phyloP scores from a whole-genome alignment of 306 rosid species.

The Canavalia ensiformis region DNA sequence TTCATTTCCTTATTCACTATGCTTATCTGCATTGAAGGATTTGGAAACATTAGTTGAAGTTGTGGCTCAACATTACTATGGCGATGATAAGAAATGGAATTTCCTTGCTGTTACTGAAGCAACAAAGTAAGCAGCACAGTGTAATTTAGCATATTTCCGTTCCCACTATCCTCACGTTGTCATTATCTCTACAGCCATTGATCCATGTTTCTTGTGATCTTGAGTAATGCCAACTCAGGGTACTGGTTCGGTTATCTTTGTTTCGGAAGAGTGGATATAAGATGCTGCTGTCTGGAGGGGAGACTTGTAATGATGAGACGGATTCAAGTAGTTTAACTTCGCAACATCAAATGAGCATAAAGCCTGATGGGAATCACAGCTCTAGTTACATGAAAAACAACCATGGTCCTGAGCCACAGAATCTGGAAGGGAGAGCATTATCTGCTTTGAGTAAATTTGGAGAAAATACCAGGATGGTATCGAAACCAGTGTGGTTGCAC shows the following conservation, averaged over 20 bases:
- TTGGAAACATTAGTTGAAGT: slow-evolving; percentile 85
- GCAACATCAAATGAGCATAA: slow-evolving; percentile 42
- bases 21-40: slow-evolving; percentile 80
- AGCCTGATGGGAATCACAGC: slow-evolving; percentile 53
- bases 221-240: slow-evolving; percentile 58
- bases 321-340: slow-evolving; percentile 51
- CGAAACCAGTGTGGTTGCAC: slow-evolving; percentile 66
- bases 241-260: slow-evolving; percentile 72
- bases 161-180: slow-evolving; percentile 34
- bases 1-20: slow-evolving; percentile 70
- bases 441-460: slow-evolving; percentile 88
- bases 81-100: slow-evolving; percentile 79
- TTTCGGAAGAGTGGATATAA: slow-evolving; percentile 77
- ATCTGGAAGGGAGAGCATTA: slow-evolving; percentile 85
- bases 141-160: slow-evolving; percentile 1
- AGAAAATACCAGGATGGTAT: slow-evolving; percentile 71
- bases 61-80: slow-evolving; percentile 68
- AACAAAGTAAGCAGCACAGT: slow-evolving; percentile 61
- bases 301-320: slow-evolving; percentile 60
- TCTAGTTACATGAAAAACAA: slow-evolving; percentile 56
- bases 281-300: slow-evolving; percentile 78
- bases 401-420: slow-evolving; percentile 61
- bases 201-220: slow-evolving; percentile 38
- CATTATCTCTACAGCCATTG: neutral
- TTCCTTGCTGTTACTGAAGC: slow-evolving; percentile 80